Evolutionary conservation across 768 basidiomycete genomes (phyloP).

Genomic region (Mycena polygramma): DNA sequence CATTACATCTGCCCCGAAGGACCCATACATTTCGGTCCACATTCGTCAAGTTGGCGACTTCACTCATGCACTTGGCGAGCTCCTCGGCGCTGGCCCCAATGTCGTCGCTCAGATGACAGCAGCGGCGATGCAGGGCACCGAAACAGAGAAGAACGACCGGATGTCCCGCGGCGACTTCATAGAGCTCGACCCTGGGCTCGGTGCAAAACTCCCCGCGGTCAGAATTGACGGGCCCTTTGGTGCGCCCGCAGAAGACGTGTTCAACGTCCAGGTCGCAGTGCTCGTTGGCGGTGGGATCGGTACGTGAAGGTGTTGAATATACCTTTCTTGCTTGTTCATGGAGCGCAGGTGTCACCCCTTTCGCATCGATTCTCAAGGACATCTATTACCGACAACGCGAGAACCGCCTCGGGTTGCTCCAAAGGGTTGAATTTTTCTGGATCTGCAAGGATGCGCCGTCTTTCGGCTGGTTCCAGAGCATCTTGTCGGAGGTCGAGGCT

Average conservation of each 20-base stretch:
- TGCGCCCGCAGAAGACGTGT: constrained; percentile 93
- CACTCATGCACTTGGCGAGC: constrained; percentile 85
- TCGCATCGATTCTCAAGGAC: constrained; percentile 88
- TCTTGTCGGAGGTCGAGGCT: constrained; percentile 89
- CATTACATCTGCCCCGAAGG: constrained; percentile 94
- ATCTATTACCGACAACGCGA: constrained; percentile 79
- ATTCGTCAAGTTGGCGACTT: constrained; percentile 95
- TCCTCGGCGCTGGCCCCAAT: constrained; percentile 83
- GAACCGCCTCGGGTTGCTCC: constrained; percentile 80
- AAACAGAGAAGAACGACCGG: constrained; percentile 65
- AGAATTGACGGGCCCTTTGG: constrained; percentile 94
- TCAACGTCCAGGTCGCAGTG: constrained; percentile 86
- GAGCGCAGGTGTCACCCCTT: constrained; percentile 46
- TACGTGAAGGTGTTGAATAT: constrained; percentile 45
- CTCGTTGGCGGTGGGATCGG: constrained; percentile 95
- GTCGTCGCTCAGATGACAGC: constrained; percentile 85
- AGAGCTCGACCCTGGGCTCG: constrained; percentile 72
- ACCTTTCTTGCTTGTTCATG: neutral
- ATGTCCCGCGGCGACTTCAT: constrained; percentile 81
- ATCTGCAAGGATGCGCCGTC: constrained; percentile 90
- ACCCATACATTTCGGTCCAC: constrained; percentile 92
- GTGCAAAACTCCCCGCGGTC: constrained; percentile 70
- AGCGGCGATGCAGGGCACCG: constrained; percentile 79
- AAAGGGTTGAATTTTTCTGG: constrained; percentile 96
- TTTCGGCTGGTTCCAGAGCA: constrained; percentile 95